phyloP scores from a whole-genome alignment of 176 grass and related monocot genomes.

The Tuctoria greenei region DNA sequence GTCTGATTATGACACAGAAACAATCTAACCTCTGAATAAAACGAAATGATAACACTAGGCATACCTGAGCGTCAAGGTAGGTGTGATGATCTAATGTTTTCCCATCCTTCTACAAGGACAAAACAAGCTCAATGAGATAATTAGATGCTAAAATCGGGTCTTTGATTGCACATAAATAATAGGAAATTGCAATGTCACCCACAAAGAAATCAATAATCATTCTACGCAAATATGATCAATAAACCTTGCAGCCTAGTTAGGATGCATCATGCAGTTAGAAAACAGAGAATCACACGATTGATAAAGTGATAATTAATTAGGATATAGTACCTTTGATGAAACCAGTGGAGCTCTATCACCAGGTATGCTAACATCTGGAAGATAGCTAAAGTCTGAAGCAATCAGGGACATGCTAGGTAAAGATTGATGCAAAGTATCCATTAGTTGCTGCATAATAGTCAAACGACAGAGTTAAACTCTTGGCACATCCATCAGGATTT shows the following conservation, averaged over 20 bases:
- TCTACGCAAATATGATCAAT: conserved; percentile 1
- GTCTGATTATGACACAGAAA: background rate
- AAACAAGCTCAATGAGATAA: conserved; percentile 40
- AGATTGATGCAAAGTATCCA: conserved; percentile 85
- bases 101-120: conserved; percentile 72
- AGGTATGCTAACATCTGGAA: conserved; percentile 90
- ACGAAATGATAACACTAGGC: background rate
- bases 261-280: conserved; percentile 2
- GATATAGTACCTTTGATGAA: conserved; percentile 62
- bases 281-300: background rate
- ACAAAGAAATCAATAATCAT: conserved; percentile 1
- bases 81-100: conserved; percentile 65
- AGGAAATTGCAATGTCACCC: background rate
- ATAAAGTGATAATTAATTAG: conserved; percentile 9
- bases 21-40: background rate
- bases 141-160: background rate
- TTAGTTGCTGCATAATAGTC: conserved; percentile 55
- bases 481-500: conserved; percentile 24
- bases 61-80: conserved; percentile 95
- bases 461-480: background rate
- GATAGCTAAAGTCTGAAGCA: conserved; percentile 96
- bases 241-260: background rate
- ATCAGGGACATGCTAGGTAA: conserved; percentile 91
- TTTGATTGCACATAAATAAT: conserved; percentile 1
- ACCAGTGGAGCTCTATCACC: conserved; percentile 94